phyloP scores from a whole-genome alignment of 169 alveolate species.

The Plasmodium falciparum region DNA sequence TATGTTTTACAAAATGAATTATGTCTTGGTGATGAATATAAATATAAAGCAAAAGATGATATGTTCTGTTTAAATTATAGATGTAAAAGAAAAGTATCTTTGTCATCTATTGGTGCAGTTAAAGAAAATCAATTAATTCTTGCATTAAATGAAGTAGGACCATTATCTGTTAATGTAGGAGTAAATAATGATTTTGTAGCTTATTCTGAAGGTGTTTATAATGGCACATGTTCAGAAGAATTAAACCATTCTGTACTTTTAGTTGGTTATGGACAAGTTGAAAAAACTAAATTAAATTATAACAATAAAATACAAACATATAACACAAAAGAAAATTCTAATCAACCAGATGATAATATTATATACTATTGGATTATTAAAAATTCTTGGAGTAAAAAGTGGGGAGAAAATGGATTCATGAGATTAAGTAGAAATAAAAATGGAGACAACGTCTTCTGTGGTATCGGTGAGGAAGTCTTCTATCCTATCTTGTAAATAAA shows the following conservation, averaged over 20 bases:
- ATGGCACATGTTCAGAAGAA: conserved; percentile 81
- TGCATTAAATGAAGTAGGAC: conserved; percentile 83
- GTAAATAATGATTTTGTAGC: conserved; percentile 88
- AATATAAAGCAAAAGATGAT: conserved; percentile 81
- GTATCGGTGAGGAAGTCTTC: conserved; percentile 60
- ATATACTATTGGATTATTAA: conserved; percentile 87
- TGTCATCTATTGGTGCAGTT: conserved; percentile 71
- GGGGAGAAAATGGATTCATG: conserved; percentile 91
- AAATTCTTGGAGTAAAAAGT: conserved; percentile 90
- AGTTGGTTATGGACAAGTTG: conserved; percentile 88
- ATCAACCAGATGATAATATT: conserved; percentile 24
- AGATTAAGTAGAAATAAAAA: conserved; percentile 77
- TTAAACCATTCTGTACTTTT: conserved; percentile 89
- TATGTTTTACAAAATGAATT: conserved; percentile 88
- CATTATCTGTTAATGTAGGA: conserved; percentile 93
- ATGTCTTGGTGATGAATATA: conserved; percentile 80
- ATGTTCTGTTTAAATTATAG: conserved; percentile 71
- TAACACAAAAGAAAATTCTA: not conserved
- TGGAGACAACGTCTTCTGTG: conserved; percentile 68
- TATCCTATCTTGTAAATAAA: conserved; percentile 44
- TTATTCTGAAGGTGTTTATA: conserved; percentile 88
- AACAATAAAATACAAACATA: conserved; percentile 5
- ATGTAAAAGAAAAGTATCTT: conserved; percentile 61
- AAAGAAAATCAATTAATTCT: conserved; percentile 71
- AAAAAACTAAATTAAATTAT: conserved; percentile 22